phyloP scores from a whole-genome alignment of 2,329 filamentous ascomycete species.

The Penicillium brevicompactum region DNA sequence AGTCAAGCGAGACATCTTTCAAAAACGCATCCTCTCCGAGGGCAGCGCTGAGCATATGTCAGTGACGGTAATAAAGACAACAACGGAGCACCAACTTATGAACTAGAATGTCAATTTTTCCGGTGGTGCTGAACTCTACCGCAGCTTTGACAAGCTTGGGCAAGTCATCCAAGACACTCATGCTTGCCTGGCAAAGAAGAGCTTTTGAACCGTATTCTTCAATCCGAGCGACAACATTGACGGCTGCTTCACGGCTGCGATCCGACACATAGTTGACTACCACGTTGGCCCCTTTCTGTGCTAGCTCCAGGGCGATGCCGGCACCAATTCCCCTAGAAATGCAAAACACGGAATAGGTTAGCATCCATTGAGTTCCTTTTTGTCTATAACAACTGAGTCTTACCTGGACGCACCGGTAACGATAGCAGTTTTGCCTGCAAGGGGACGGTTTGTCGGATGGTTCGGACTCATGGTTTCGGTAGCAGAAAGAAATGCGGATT shows the following conservation, averaged over 20 bases:
- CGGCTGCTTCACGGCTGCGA: neutral
- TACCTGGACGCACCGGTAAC: neutral
- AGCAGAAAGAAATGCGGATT: no score
- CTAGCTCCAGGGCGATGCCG: neutral
- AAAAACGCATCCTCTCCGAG: neutral
- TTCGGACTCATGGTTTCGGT: neutral
- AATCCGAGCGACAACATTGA: neutral
- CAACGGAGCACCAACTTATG: neutral
- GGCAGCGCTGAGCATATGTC: neutral
- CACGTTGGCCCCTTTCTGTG: neutral
- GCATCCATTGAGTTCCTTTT: neutral
- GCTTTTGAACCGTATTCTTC: neutral
- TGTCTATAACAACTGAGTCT: neutral
- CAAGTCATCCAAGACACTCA: neutral
- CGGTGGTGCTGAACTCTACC: neutral
- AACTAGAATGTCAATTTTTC: neutral
- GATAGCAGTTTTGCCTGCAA: neutral
- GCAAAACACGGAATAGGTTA: neutral
- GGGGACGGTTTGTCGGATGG: neutral
- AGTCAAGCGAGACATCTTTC: neutral
- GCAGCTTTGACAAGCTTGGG: neutral
- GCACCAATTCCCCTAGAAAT: neutral
- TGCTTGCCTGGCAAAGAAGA: neutral
- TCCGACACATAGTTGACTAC: neutral
- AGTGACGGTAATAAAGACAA: no score